Base-by-base conservation (phyloP, 768 basidiomycete genomes). In the Macrolepiota fuliginosa region DNA sequence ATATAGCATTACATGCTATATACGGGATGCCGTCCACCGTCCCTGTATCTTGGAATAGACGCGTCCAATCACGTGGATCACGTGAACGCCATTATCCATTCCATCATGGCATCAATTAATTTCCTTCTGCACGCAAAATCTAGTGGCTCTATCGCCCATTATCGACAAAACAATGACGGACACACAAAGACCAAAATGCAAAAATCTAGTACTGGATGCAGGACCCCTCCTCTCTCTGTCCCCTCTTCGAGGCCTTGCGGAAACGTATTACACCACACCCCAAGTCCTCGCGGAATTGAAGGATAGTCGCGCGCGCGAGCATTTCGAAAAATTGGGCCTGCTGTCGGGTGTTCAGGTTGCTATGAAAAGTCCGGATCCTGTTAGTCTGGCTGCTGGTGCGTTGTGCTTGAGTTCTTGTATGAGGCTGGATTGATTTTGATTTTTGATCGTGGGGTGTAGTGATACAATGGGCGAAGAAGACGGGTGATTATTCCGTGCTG, bases 401-500 rank as follows among this genome's bases (percentile, higher is more conserved):
- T 70, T 12, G 11, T 24, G 3, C 22, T 25, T 24, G 10, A 17
- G 17, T 40, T 40, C 39, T 40, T 19, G 47, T 36, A 12, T 47
- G 40, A 25, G 36, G 54, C n/a, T 6, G 37, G 40, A n/a, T 45
- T 45, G 42, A 45, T 22, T 3, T 27, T 24, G n/a, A 29, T 22
- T 25, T 22, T 13, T 37, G n/a, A 17, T 54, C 52, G 37, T 70
- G 53, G 52, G 19, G 36, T 60, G 2, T 35, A 98, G 97, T 96
- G 3, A 92, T 91, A 58, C 89, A 90, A 63, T 89, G 87, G 74
- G 93, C 97, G 3, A 96, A 94, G 80, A 92, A 92, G 79, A 96
- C 96, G 0, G 97, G 97, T 71, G 97, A 99, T 74, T 96, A 94
- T 71, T 79, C 92, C 46, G 96, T 94, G 51, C 81, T 99, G 40